Conservation (phyloP, 805 yeast genomes). For the Spathaspora sp. region DNA sequence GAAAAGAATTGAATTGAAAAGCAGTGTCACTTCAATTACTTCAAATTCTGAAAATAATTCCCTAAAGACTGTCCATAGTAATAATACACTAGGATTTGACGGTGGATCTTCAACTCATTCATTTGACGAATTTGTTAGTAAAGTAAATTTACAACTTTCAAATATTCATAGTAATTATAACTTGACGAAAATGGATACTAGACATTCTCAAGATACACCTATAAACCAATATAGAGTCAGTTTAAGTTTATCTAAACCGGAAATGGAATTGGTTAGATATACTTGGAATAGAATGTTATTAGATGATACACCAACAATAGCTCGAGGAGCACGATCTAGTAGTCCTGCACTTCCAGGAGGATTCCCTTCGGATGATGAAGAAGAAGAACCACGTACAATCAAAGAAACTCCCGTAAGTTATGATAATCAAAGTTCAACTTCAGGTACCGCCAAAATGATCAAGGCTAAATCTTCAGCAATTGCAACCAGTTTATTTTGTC, state of each 20-base stretch:
- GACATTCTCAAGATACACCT: conserved; percentile 15
- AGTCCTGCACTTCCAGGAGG: conserved; percentile 7
- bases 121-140: not conserved
- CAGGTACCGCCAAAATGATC: conserved; percentile 4
- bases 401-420: too few relatives aligned
- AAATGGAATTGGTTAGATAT: conserved; percentile 42
- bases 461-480: conserved; percentile 15
- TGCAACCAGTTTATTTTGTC: conserved; percentile 59
- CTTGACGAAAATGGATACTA: conserved; percentile 21
- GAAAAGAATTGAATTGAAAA: not conserved
- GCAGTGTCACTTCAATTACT: not conserved
- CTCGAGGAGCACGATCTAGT: conserved; percentile 7
- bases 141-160: not conserved
- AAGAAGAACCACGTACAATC: too few relatives aligned
- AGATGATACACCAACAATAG: conserved; percentile 20
- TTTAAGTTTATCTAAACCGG: conserved; percentile 25
- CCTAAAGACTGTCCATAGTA: not conserved
- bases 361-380: not conserved
- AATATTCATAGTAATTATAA: conserved; percentile 15
- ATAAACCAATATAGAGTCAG: conserved; percentile 15
- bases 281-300: conserved; percentile 46
- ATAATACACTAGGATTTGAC: not conserved
- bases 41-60: not conserved
- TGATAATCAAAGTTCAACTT: not conserved
- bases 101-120: not conserved